Base-by-base conservation (phyloP, 352 stramenopile genomes). In the Saprolegnia parasitica region DNA sequence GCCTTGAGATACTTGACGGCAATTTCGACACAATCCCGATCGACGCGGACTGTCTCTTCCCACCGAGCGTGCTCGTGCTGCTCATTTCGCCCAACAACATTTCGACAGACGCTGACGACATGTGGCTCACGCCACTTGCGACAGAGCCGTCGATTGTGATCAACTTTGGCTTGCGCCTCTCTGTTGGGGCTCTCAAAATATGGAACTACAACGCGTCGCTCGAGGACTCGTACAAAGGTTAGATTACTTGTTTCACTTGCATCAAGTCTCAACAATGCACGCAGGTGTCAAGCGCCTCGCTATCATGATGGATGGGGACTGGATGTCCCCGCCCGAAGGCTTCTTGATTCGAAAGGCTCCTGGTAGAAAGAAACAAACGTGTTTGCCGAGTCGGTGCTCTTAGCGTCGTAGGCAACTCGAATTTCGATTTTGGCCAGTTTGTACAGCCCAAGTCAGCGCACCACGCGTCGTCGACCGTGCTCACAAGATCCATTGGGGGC, bases 71-170 rank as follows among this genome's bases (percentile, higher is more conserved):
- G 50, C 26, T 57, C 10, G 21, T 29, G n/a, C 21, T 29, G n/a
- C 21, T 57, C 11, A 18, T 57, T 26, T 15, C 10, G 11, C 11
- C 4, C 50, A 40, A 47, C 18, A 68, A 91, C 62, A 52, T 88
- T 9, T 86, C 85, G 0, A 81, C 56, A 0, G 67, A 81, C 20
- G 56, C 74, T 0, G 68, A 79, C 42, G 75, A 87, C 6, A 93
- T 93, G 85, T 93, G 85, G 85, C 74, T 72, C 65, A 77, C 73
- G 15, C 78, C 77, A 20, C 65, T 90, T 24, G 72, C 78, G 18
- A 74, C 84, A 5, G 67, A 71, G n/a, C 58, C 67, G 13, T 11
- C 20, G 23, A 13, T 73, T 15, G 16, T 45, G 26, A 55, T 73
- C 23, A 58, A 73, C 52, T 54, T 73, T 18, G 57, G 58, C 5